Conservation (phyloP, 495 filamentous ascomycete species). For the Xylaria bambusicola region DNA sequence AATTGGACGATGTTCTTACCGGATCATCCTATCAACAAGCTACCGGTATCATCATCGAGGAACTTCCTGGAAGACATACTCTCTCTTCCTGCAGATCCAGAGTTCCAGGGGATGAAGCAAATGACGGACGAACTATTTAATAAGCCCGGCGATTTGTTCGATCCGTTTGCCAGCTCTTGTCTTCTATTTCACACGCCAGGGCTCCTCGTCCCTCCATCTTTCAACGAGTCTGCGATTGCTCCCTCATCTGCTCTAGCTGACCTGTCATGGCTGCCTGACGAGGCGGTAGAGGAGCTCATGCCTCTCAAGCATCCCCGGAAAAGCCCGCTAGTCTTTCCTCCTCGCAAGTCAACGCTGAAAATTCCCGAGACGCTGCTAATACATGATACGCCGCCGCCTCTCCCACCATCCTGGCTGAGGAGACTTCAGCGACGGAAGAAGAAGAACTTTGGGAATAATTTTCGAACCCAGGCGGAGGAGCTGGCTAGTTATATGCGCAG, state of each 20-base stretch:
- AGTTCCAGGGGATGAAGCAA: slow-evolving; percentile 29
- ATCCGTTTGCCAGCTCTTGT: slow-evolving; percentile 54
- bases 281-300: not conserved
- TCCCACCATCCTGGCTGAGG: not conserved
- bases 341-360: slow-evolving; percentile 34
- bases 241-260: not conserved
- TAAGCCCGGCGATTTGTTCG: slow-evolving; percentile 46
- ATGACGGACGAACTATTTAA: slow-evolving; percentile 40
- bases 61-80: slow-evolving; percentile 15
- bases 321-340: slow-evolving; percentile 38
- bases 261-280: slow-evolving; percentile 3
- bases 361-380: slow-evolving; percentile 42
- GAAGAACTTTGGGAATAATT: slow-evolving; percentile 27
- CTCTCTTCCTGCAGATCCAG: slow-evolving; percentile 13
- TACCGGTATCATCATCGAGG: not conserved
- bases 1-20: slow-evolving; percentile 56
- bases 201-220: slow-evolving; percentile 40
- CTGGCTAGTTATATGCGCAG: slow-evolving; percentile 39
- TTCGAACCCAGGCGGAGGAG: slow-evolving; percentile 37
- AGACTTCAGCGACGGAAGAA: slow-evolving; percentile 17
- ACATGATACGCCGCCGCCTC: slow-evolving; percentile 26
- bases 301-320: slow-evolving; percentile 25
- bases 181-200: slow-evolving; percentile 55
- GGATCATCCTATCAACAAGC: slow-evolving; percentile 41
- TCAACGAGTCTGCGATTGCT: slow-evolving; percentile 25